Evolutionary conservation across 2,329 filamentous ascomycete species (phyloP), one percentile per base, ranked within the genome.

Genomic region (Paramyrothecium roridum): DNA sequence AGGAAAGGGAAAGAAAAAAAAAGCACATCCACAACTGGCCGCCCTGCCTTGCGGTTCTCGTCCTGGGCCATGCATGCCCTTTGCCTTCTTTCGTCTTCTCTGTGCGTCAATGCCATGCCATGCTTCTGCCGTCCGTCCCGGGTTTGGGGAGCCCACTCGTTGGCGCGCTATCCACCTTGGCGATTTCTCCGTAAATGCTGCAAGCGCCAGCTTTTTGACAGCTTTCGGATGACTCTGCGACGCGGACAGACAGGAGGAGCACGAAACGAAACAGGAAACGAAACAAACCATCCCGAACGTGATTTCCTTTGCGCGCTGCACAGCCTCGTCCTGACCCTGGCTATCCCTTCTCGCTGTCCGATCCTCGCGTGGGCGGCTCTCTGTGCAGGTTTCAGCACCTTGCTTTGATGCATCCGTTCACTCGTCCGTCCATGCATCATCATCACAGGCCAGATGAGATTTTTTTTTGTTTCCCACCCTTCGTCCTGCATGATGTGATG

Each of bases 191-290:
- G 17, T 48, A n/a, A n/a, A 22, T 16, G 19, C 6, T 22, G 46
- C 46, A 22, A 30, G 10, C 26, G 26, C 26, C 10, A 30, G 26
- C 26, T 30, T 45, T 13, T 45, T 8, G 6, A 45, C 17, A 45
- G 4, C 40, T 48, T 48, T 48, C 46, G 20, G 46, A 30, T 50
- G 48, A 50, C 23, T 12, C 48, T 50, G 21, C 23, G 23, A 33
- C 21, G 13, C 48, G 30, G 48, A 12, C 8, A 30, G 22, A 33
- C 13, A 33, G 48, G 46, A 50, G 17, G 48, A 50, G 48, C 48
- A 50, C 48, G 48, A 50, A 50, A 50, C 48, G 46, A 21, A 48
- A 26, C 46, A 50, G 8, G 20, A 50, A 33, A 50, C 21, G 48
- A 50, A 50, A 50, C 22, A 30, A 50, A 50, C 22, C 48, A 50